These are phyloP conservation scores for Ceratobasidium sp. DNA, from an alignment of 1,284 basidiomycete genomes.

Conservation along the genomic window DNA sequence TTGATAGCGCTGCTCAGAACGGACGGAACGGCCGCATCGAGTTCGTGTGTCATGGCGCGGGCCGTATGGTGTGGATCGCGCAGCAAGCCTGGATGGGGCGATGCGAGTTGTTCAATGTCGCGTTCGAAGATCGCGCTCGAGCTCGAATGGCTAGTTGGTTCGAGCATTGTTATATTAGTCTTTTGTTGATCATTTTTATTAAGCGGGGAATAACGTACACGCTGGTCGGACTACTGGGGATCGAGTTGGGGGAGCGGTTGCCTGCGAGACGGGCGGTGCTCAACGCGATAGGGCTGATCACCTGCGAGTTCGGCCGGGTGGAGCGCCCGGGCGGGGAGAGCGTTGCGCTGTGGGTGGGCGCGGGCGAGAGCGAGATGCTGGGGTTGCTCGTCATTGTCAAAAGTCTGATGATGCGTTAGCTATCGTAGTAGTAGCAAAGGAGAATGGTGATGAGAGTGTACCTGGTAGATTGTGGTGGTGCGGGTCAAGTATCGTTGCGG, in stretches of 20 bases:
- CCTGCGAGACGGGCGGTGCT: slow-evolving; percentile 33
- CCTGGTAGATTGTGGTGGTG: slow-evolving; percentile 3
- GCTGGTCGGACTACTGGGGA: slow-evolving; percentile 38
- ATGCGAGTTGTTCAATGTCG: slow-evolving; percentile 45
- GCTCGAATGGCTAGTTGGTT: slow-evolving; percentile 46
- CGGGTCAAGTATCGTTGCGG: slow-evolving; percentile 12
- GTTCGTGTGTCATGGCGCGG: slow-evolving; percentile 45
- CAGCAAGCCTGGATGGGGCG: background rate
- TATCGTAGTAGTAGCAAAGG: background rate
- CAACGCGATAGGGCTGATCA: slow-evolving; percentile 36
- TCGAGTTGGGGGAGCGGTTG: slow-evolving; percentile 35
- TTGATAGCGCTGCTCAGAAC: slow-evolving; percentile 44
- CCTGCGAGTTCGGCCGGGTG: slow-evolving; percentile 26
- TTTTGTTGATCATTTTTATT: no score
- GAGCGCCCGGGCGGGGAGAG: slow-evolving; percentile 28
- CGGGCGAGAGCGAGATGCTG: slow-evolving; percentile 38
- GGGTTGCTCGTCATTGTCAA: slow-evolving; percentile 29
- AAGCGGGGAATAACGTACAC: no score
- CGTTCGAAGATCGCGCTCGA: slow-evolving; percentile 48
- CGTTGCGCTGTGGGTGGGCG: background rate
- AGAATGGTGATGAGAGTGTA: slow-evolving; percentile 11
- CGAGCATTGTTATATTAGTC: slow-evolving; percentile 4
- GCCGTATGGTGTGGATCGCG: slow-evolving; percentile 46
- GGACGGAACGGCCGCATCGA: slow-evolving; percentile 44
- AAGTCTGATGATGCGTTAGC: slow-evolving; percentile 10